These are phyloP conservation scores for Aspergillus sp. DNA, from an alignment of 2,329 filamentous ascomycete genomes.

Conservation along the genomic window DNA sequence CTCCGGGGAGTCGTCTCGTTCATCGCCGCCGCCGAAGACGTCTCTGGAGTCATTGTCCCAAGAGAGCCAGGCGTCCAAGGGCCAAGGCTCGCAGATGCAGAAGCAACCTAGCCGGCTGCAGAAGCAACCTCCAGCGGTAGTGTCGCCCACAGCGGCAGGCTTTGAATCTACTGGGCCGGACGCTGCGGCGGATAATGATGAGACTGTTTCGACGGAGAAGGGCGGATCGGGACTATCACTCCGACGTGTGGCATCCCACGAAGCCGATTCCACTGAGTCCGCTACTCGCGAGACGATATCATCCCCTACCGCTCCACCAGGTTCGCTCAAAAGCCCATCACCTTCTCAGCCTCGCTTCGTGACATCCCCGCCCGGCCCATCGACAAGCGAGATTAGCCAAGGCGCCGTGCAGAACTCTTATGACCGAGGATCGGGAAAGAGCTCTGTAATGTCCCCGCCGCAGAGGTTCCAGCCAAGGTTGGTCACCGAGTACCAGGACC, in stretches of 20 bases:
- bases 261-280: slow-evolving; percentile 14
- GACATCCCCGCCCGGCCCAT: slow-evolving; percentile 9
- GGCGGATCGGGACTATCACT: slow-evolving; percentile 22
- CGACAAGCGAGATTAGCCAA: not conserved
- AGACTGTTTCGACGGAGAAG: slow-evolving; percentile 11
- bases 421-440: slow-evolving; percentile 2
- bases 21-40: slow-evolving; percentile 36
- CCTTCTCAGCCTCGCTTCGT: slow-evolving; percentile 12
- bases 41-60: slow-evolving; percentile 34
- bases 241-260: slow-evolving; percentile 25
- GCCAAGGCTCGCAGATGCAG: slow-evolving; percentile 33
- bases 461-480: slow-evolving; percentile 18
- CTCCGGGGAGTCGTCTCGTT: slow-evolving; percentile 48
- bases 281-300: slow-evolving; percentile 9
- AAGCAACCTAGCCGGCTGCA: slow-evolving; percentile 60
- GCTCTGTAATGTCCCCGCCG: slow-evolving; percentile 19
- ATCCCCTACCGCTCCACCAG: slow-evolving; percentile 13
- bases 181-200: slow-evolving; percentile 15
- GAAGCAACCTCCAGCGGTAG: slow-evolving; percentile 49
- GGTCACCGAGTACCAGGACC: slow-evolving; percentile 28
- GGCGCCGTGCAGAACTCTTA: slow-evolving; percentile 4
- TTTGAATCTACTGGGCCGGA: slow-evolving; percentile 17
- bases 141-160: slow-evolving; percentile 33
- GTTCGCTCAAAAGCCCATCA: slow-evolving; percentile 6
- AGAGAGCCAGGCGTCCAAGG: slow-evolving; percentile 24